Conservation (phyloP, 148 eudicot genomes). For the Chenopodium formosanum region DNA sequence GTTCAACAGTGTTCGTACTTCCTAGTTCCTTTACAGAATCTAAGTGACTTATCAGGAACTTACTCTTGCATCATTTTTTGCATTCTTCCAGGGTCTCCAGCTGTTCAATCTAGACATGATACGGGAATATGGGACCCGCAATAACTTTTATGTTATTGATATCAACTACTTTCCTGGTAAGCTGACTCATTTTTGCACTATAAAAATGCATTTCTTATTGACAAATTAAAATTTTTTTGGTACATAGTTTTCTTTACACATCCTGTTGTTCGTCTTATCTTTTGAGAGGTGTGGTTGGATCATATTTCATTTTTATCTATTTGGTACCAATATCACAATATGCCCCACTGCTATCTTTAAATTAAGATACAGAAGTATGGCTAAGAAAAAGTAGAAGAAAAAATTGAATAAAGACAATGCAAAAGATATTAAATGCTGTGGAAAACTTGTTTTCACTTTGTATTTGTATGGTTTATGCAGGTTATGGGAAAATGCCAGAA, state of each 20-base stretch:
- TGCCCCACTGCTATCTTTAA: background rate
- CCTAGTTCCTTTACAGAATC: too few relatives aligned
- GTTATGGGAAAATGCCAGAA: constrained; percentile 93
- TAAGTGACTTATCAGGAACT: background rate
- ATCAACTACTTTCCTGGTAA: constrained; percentile 96
- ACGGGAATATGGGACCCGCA: constrained; percentile 72
- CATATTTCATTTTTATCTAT: background rate
- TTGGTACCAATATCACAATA: background rate
- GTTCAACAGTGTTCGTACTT: too few relatives aligned
- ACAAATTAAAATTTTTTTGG: background rate
- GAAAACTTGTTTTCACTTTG: background rate
- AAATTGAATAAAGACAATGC: background rate
- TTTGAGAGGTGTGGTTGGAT: background rate
- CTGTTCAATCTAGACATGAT: constrained; percentile 90
- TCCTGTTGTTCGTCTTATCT: background rate
- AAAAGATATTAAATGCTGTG: background rate
- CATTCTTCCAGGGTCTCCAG: constrained; percentile 64
- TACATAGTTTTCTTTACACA: background rate
- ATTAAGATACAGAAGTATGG: background rate
- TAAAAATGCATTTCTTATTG: background rate
- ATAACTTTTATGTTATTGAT: constrained; percentile 78
- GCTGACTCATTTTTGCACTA: constrained; percentile 16
- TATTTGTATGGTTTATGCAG: constrained; percentile 35
- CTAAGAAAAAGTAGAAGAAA: background rate
- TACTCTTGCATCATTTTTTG: constrained; percentile 6